Base-by-base conservation (phyloP, 495 filamentous ascomycete species). In the Sporormia fimetaria region DNA sequence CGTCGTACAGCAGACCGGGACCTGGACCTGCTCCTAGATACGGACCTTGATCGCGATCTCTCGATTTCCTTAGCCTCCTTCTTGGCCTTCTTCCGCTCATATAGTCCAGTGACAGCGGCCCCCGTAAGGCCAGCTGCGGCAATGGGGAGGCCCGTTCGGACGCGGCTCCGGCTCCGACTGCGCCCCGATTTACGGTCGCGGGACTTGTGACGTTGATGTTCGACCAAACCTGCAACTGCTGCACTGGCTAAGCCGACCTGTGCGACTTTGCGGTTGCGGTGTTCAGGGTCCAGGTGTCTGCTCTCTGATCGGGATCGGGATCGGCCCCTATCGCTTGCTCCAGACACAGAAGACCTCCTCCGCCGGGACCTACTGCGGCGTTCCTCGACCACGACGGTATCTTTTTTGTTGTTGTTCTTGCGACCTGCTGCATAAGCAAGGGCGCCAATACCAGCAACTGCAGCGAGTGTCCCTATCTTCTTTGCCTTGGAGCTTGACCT, bases 231-330 rank as follows among this genome's bases (percentile, higher is more conserved):
- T 32, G 80, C 82, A 2, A 79, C 69, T 11, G 83, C 84, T 35
- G 87, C 83, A 39, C 80, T 80, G 18, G 81, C 86, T 26, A 81
- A 57, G 44, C 78, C 87, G 34, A 78, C 85, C 52, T 83, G 83
- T 24, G 83, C 84, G 33, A 84, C 73, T 24, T 74, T 75, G 34
- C 73, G 68, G 21, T 76, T 74, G 14, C 80, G 70, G 44, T 82
- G 77, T 60, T 77, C 70, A 59, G 63, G 58, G 63, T 75, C 51
- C 58, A 39, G 39, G 32, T 57, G 64, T 28, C 61, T 67, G 48
- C 63, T 51, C 6, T 14, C 14, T 10, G 50, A 47, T 22, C 48
- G 27, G 14, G 37, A 28, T 7, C 62, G 17, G 33, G 56, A 57
- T 42, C 67, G 59, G 42, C 61, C 60, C 51, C 46, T 55, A 12